Base-by-base conservation (phyloP, 2,329 filamentous ascomycete species). In the Biscogniauxia mediterranea region DNA sequence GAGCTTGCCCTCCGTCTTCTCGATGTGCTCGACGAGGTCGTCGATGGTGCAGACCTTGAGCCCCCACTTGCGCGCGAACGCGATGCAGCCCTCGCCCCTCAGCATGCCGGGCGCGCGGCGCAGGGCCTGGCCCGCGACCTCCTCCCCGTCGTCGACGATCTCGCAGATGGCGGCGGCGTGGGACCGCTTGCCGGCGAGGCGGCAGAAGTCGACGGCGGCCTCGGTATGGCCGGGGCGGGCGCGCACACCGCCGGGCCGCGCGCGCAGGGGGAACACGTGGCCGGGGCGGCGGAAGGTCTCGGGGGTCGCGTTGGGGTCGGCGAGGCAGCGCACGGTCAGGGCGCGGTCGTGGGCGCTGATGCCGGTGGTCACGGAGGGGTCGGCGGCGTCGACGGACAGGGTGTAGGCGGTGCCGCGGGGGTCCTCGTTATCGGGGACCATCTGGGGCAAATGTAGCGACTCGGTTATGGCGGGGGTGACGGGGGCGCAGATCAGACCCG, bases 31-130 rank as follows among this genome's bases (percentile, higher is more conserved):
- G 26, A 94, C 89, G 78, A 99, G 77, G 77, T 94, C 93, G 74
- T 94, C 93, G 78, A 99, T 98, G 28, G 95, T 98, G 78, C 93
- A 96, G 61, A 96, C 92, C 81, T 90, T 95, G 69, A 99, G 81
- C 4, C 93, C 93, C 88, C 90, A 98, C 77, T 84, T 88, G 77
- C 87, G 87, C 26, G 93, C 95, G 83, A 99, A 99, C 56, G 82
- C 85, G 72, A 99, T 81, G 78, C 93, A 97, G 46, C 86, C 91
- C 79, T 97, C 92, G 65, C 92, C 87, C 68, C 93, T 81, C 87
- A 98, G 89, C 95, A 99, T 99, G 25, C 90, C 92, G n/a, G 88
- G 85, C 20, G 85, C 87, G 11, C 76, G 75, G 67, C 88, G 81
- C 71, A 90, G 80, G 0, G 92, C 84, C 71, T 83, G 82, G 0